Evolutionary conservation across 768 basidiomycete genomes (phyloP), one percentile per base, ranked within the genome.

Genomic region (Artomyces pyxidatus): DNA sequence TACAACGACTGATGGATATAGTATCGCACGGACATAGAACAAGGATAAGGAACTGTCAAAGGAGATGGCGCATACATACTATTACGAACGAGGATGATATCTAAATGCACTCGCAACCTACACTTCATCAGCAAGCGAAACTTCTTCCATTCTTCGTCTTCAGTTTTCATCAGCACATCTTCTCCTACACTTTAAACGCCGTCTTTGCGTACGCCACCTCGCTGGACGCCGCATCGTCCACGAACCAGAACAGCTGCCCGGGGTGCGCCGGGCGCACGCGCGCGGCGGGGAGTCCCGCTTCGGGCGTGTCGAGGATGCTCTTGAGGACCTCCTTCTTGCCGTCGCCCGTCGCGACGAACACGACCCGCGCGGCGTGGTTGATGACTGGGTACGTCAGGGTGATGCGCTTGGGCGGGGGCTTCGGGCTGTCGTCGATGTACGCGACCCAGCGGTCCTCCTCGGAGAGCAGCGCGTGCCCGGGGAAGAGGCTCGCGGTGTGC

Each of bases 401-500:
- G 67, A 97, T 86, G 53, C 96, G 81, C 59, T 76, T 81, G 11
- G 82, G 72, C 11, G 96, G 96, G 0, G 91, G 91, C 67, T 99
- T 98, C 21, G 96, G 96, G 32, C 87, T 87, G 70, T 98, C 91
- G 17, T 88, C 82, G 60, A 99, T 72, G 65, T 81, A 86, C 1
- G 94, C 95, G 21, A 99, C 88, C 96, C 96, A 99, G 51, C 89
- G 79, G 65, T 91, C 90, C 43, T 74, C 78, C 68, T 96, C 95
- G n/a, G 68, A 52, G 42, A 99, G 77, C 32, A 97, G 76, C 30
- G 66, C 68, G 62, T 98, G 95, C n/a, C 77, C 87, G 8, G 96
- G 96, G 80, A 99, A 99, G 57, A 99, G 83, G 6, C 89, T 93
- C 53, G 87, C 92, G 37, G 95, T 98, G 73, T 99, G 96, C n/a